These are phyloP conservation scores for Simmondsia chinensis DNA, from an alignment of 148 eudicot genomes.

Conservation along the genomic window DNA sequence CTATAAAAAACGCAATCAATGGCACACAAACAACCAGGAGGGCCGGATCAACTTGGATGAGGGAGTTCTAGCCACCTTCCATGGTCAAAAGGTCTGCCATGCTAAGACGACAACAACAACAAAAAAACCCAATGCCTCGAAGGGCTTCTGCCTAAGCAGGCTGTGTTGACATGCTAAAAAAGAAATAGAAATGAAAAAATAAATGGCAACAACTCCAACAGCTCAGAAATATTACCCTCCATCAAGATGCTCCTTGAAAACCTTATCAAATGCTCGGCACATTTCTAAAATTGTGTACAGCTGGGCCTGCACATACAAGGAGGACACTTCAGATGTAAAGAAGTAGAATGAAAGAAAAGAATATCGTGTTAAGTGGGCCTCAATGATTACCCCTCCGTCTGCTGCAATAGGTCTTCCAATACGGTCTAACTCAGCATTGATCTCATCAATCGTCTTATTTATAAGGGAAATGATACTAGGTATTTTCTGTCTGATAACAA, in stretches of 20 bases:
- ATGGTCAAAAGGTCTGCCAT: too few species aligned
- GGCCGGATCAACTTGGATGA: too few species aligned
- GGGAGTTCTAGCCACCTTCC: too few species aligned
- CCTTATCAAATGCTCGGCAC: slow-evolving; percentile 97
- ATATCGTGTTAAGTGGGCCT: not conserved
- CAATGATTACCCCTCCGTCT: slow-evolving; percentile 91
- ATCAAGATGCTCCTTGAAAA: slow-evolving; percentile 95
- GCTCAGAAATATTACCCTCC: slow-evolving; percentile 97
- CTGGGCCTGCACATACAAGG: slow-evolving; percentile 63
- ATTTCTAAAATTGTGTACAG: slow-evolving; percentile 89
- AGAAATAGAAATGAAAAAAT: too few species aligned
- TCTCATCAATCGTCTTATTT: slow-evolving; percentile 94
- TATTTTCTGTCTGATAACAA: slow-evolving; percentile 84
- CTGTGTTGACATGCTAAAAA: too few species aligned
- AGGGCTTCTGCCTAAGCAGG: too few species aligned
- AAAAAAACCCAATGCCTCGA: too few species aligned
- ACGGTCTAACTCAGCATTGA: slow-evolving; percentile 94
- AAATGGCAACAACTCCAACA: too few species aligned
- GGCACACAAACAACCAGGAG: too few species aligned
- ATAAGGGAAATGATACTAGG: slow-evolving; percentile 92
- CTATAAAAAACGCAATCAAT: too few species aligned
- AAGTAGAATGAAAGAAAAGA: not conserved
- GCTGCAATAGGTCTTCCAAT: slow-evolving; percentile 89
- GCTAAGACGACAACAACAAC: too few species aligned
- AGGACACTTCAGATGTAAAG: not conserved